Conservation (phyloP, 495 filamentous ascomycete genomes). For the Podospora pseudocomata region DNA sequence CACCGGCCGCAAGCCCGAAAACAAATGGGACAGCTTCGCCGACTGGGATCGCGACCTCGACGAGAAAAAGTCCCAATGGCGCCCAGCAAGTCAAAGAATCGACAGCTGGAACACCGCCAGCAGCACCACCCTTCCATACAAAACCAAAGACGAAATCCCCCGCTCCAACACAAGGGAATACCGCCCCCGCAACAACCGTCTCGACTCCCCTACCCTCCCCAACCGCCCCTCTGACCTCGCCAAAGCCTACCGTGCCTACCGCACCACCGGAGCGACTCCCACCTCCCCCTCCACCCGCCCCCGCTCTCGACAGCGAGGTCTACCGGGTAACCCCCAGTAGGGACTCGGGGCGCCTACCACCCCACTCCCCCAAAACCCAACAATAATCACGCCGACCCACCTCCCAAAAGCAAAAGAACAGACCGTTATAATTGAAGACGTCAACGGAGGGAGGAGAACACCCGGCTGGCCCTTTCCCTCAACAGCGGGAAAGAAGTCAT, state of each 20-base stretch:
- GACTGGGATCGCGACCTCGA: background rate
- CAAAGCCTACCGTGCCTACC: background rate
- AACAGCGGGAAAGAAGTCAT: background rate
- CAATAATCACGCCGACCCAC: background rate
- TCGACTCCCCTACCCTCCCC: background rate
- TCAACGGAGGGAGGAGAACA: background rate
- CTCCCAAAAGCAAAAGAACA: background rate
- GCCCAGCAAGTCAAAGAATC: background rate
- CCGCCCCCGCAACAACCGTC: too few relatives aligned
- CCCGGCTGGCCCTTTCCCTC: background rate
- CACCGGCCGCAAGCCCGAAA: background rate
- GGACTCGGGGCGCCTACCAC: constrained; percentile 12
- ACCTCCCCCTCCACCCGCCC: background rate
- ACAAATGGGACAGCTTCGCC: constrained; percentile 8
- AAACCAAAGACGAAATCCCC: background rate
- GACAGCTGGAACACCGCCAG: background rate
- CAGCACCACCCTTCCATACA: background rate
- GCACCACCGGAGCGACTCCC: background rate
- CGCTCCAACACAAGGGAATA: background rate
- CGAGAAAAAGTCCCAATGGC: constrained; percentile 2
- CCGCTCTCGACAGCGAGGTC: background rate
- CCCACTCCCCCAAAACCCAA: background rate
- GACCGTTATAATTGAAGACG: background rate
- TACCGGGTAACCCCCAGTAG: background rate
- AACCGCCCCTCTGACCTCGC: background rate